A percentile compares a stretch with the other conserved stretches of the same genome.
Evolutionary conservation across 306 rosid species (phyloP).

Genomic region (Vigna unguiculata): DNA sequence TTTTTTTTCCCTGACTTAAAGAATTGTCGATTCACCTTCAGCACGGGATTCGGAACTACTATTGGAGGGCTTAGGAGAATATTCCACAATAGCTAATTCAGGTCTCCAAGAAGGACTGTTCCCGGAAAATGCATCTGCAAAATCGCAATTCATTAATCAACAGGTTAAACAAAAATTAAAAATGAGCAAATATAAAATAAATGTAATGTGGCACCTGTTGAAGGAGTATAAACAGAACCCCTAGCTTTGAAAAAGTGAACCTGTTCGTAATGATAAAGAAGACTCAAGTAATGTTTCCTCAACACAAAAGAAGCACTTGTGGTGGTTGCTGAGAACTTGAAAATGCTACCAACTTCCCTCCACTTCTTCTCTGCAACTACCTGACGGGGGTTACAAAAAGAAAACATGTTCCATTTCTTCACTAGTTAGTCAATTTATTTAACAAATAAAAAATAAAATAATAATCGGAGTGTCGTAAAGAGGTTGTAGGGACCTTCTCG

Average conservation of each 20-base stretch:
- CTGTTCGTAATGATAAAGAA: conserved; percentile 89
- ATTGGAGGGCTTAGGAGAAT: conserved; percentile 60
- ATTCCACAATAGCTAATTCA: conserved; percentile 77
- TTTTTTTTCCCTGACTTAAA: neutral
- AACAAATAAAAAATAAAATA: neutral
- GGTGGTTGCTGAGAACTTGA: conserved; percentile 86
- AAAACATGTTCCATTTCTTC: neutral
- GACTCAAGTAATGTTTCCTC: conserved; percentile 81
- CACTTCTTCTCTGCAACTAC: conserved; percentile 98
- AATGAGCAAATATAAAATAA: too few species aligned
- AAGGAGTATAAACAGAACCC: conserved; percentile 68
- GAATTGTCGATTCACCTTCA: conserved; percentile 55
- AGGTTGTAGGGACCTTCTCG: conserved; percentile 66
- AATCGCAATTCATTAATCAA: neutral
- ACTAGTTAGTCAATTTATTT: neutral
- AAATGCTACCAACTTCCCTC: conserved; percentile 94
- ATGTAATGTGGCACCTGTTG: conserved; percentile 53
- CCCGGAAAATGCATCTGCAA: conserved; percentile 61
- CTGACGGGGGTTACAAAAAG: conserved; percentile 40
- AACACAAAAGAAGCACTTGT: conserved; percentile 95
- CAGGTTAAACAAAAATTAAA: too few species aligned
- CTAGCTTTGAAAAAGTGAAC: conserved; percentile 73
- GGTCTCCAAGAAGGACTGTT: conserved; percentile 64
- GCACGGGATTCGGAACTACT: conserved; percentile 44
- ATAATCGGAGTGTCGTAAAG: neutral